phyloP scores from a whole-genome alignment of 2,329 filamentous ascomycete genomes.

The Fusarium transvaalense region DNA sequence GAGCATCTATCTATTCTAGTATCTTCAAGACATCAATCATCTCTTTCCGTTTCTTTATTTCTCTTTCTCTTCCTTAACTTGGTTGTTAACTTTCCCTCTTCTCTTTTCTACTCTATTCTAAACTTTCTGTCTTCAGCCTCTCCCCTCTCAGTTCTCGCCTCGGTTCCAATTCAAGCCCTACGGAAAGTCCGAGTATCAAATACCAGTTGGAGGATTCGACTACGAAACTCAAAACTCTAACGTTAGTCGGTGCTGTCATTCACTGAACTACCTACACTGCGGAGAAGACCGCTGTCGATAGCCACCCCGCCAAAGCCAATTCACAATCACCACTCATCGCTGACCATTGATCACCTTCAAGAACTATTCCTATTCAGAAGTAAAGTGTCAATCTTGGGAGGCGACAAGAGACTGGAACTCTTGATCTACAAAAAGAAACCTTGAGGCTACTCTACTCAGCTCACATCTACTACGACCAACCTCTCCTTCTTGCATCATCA shows the following conservation, averaged over 20 bases:
- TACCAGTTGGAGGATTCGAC: slow-evolving; percentile 21
- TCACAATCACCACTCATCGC: slow-evolving; percentile 14
- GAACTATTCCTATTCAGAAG: slow-evolving; percentile 21
- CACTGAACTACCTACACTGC: slow-evolving; percentile 8
- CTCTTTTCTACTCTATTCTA: too few species aligned
- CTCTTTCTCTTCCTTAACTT: background rate
- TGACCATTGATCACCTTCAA: slow-evolving; percentile 22
- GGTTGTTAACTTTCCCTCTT: too few species aligned
- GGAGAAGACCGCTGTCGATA: slow-evolving; percentile 32
- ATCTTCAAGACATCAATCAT: background rate
- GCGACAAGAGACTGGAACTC: slow-evolving; percentile 13
- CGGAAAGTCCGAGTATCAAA: slow-evolving; percentile 1
- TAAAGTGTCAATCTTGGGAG: background rate
- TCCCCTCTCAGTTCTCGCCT: background rate
- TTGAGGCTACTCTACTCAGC: slow-evolving; percentile 1
- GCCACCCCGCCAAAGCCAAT: slow-evolving; percentile 33
- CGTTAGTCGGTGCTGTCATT: slow-evolving; percentile 21
- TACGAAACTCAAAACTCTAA: slow-evolving; percentile 31
- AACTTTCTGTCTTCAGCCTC: background rate
- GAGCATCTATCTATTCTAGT: background rate
- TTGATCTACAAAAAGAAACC: slow-evolving; percentile 19
- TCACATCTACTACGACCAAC: background rate
- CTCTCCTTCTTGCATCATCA: background rate
- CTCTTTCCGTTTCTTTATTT: slow-evolving; percentile 2
- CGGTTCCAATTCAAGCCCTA: slow-evolving; percentile 4